Percentiles rank a stretch among this genome's conserved stretches.
Conservation (phyloP, 768 basidiomycete species). For the Russula emetica region DNA sequence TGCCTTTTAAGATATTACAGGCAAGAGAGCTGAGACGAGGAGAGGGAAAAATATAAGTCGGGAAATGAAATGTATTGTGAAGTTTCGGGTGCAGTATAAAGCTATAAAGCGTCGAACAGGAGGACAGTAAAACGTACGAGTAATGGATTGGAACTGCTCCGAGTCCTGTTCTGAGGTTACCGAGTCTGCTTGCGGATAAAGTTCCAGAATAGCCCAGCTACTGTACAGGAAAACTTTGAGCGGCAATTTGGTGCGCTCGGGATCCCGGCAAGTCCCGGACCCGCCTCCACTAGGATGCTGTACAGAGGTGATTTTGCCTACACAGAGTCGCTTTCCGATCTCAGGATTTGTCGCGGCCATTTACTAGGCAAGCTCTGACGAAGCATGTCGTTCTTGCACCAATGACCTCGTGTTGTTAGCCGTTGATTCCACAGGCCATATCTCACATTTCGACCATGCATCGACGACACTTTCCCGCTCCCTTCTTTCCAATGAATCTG, state of each 20-base stretch:
- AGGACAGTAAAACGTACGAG: too few relatives aligned
- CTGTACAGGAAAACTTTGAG: too few relatives aligned
- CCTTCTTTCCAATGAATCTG: constrained; percentile 30
- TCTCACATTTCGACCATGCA: constrained; percentile 46
- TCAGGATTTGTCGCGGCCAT: constrained; percentile 55
- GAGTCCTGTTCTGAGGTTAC: too few relatives aligned
- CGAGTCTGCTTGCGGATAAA: too few relatives aligned
- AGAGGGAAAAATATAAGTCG: too few relatives aligned
- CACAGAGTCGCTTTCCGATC: constrained; percentile 46
- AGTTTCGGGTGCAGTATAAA: too few relatives aligned
- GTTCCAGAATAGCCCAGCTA: too few relatives aligned
- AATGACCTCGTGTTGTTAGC: neutral
- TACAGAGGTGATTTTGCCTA: constrained; percentile 57
- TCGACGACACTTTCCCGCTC: constrained; percentile 37
- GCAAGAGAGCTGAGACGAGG: too few relatives aligned
- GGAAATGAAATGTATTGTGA: too few relatives aligned
- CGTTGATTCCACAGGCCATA: constrained; percentile 41
- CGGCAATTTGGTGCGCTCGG: neutral
- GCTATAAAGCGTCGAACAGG: too few relatives aligned
- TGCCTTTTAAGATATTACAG: too few relatives aligned
- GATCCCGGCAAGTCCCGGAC: constrained; percentile 14
- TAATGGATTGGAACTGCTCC: too few relatives aligned
- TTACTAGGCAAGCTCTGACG: constrained; percentile 43
- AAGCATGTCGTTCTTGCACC: neutral
- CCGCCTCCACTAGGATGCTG: constrained; percentile 28